phyloP scores from a whole-genome alignment of 331 rosid genomes.

The Saraca asoca region DNA sequence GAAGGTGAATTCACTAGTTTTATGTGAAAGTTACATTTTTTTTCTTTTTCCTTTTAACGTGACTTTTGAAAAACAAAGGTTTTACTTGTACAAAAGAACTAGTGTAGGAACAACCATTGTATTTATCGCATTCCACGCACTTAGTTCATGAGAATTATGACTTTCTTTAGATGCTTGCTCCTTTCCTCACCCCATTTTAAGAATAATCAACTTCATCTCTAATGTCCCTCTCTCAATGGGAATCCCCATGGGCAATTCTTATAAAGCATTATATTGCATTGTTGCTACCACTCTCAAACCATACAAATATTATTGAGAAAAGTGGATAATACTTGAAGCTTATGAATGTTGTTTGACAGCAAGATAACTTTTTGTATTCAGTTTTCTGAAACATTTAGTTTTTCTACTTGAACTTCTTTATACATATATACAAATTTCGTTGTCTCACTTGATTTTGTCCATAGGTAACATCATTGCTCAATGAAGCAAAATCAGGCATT shows the following conservation, averaged over 20 bases:
- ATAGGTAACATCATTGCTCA: conserved; percentile 76
- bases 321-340: conserved; percentile 14
- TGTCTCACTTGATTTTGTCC: conserved; percentile 30
- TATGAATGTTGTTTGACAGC: conserved; percentile 26
- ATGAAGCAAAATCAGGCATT: conserved; percentile 86
- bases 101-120: too few species aligned
- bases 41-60: conserved; percentile 1
- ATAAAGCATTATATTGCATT: conserved; percentile 1
- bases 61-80: neutral
- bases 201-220: conserved; percentile 22
- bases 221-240: conserved; percentile 11
- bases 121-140: conserved; percentile 18
- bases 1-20: conserved; percentile 27
- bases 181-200: neutral
- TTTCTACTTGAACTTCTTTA: conserved; percentile 6
- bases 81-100: neutral
- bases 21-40: conserved; percentile 15
- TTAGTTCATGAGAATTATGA: conserved; percentile 14
- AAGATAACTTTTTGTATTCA: neutral
- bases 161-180: neutral
- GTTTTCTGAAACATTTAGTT: conserved; percentile 2
- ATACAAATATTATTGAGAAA: conserved; percentile 12
- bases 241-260: neutral
- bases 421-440: neutral
- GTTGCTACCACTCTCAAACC: conserved; percentile 4